Conservation (phyloP, 352 stramenopile genomes). For the Pythium utonaiense region DNA sequence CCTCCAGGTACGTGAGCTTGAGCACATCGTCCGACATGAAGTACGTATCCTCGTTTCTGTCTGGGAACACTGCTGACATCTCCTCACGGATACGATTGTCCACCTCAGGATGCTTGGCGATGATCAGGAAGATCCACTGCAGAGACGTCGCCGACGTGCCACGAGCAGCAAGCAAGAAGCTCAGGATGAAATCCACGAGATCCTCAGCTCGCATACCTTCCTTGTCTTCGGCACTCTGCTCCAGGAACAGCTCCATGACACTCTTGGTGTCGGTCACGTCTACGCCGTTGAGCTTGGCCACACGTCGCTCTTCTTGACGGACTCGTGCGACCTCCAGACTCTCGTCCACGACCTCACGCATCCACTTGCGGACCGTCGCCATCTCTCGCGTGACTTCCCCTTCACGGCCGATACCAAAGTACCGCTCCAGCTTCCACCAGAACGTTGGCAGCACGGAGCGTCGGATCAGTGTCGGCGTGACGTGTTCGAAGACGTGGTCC, state of each 20-base stretch:
- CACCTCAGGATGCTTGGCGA: conserved; percentile 55
- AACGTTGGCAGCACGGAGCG: conserved; percentile 30
- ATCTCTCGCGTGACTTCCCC: conserved; percentile 15
- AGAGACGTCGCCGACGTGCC: conserved; percentile 70
- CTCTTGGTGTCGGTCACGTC: conserved; percentile 25
- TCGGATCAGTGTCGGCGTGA: neutral
- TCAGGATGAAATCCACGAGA: conserved; percentile 60
- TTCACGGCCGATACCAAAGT: conserved; percentile 37
- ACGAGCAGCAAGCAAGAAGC: conserved; percentile 61
- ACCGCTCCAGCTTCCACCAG: conserved; percentile 45
- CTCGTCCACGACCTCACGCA: conserved; percentile 43
- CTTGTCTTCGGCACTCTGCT: conserved; percentile 6
- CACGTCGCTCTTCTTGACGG: conserved; percentile 20
- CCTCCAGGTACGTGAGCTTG: conserved; percentile 47
- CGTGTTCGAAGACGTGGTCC: conserved; percentile 9
- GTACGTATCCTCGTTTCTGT: conserved; percentile 17
- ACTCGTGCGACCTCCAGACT: conserved; percentile 28
- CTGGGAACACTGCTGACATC: conserved; percentile 16
- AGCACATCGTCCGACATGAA: conserved; percentile 43
- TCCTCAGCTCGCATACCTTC: conserved; percentile 36
- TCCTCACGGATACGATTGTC: conserved; percentile 40
- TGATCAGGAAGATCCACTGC: conserved; percentile 63
- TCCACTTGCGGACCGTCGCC: conserved; percentile 35
- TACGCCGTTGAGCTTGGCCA: conserved; percentile 20
- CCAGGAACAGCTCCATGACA: conserved; percentile 10